These are phyloP conservation scores for Fusarium staphyleae DNA, from an alignment of 2,329 filamentous ascomycete genomes.

Conservation along the genomic window DNA sequence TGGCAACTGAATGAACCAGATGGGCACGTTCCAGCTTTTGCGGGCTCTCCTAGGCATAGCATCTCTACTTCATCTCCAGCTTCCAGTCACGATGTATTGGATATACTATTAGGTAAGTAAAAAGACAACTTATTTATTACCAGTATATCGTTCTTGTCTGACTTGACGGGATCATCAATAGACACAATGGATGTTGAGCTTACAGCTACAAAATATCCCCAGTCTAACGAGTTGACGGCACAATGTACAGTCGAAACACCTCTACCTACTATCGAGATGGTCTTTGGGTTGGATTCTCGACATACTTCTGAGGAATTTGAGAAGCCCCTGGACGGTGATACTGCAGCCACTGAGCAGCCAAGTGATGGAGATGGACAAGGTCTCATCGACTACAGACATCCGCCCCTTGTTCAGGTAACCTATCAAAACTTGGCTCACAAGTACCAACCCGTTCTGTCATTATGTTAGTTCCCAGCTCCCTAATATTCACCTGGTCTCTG, in stretches of 20 bases:
- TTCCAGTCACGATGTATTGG: background rate
- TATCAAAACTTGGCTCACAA: slow-evolving; percentile 11
- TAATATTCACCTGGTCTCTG: too few species aligned
- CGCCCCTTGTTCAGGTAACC: background rate
- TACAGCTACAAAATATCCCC: background rate
- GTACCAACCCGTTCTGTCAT: background rate
- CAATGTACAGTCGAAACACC: background rate
- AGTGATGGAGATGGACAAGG: background rate
- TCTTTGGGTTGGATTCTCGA: too few species aligned
- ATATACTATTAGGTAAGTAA: background rate
- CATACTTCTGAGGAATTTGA: background rate
- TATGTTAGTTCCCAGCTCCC: background rate
- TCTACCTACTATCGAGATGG: too few species aligned
- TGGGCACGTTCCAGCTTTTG: background rate
- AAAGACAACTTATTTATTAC: too few species aligned
- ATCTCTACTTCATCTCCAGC: background rate
- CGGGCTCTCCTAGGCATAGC: background rate
- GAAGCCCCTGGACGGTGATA: background rate
- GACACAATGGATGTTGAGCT: background rate
- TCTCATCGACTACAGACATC: background rate
- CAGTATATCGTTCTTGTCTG: too few species aligned
- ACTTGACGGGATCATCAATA: too few species aligned
- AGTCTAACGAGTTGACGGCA: too few species aligned
- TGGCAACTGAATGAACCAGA: slow-evolving; percentile 1
- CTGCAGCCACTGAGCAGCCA: background rate